Percentiles rank a stretch among this genome's conserved stretches.
These are phyloP conservation scores for Harringtonia lauricola DNA, from an alignment of 2,329 filamentous ascomycete genomes.

Conservation along the genomic window DNA sequence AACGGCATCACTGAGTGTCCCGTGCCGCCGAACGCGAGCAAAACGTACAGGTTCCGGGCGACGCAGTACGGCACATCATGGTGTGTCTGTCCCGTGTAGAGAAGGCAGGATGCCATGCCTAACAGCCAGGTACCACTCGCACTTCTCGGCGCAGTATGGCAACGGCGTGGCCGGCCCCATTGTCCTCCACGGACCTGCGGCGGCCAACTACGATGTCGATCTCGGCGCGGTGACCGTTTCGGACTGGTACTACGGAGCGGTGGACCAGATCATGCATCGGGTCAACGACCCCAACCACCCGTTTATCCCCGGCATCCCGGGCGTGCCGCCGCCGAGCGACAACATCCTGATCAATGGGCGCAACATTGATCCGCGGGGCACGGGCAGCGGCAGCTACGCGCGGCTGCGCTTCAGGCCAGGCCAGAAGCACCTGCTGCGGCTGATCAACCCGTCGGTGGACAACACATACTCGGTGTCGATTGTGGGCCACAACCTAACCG, in stretches of 20 bases:
- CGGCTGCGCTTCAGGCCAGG: constrained; percentile 26
- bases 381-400: constrained; percentile 20
- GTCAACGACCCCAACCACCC: constrained; percentile 14
- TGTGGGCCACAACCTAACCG: constrained; percentile 25
- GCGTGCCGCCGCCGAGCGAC: constrained; percentile 19
- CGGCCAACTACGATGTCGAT: constrained; percentile 40
- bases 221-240: constrained; percentile 41
- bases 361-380: constrained; percentile 19
- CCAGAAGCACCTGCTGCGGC: constrained; percentile 35
- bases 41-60: constrained; percentile 25
- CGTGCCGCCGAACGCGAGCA: constrained; percentile 22
- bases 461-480: constrained; percentile 38
- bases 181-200: constrained; percentile 36
- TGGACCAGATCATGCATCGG: constrained; percentile 25
- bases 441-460: constrained; percentile 40
- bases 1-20: constrained; percentile 31
- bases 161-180: constrained; percentile 42
- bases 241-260: constrained; percentile 43
- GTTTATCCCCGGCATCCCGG: constrained; percentile 6
- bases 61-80: constrained; percentile 25
- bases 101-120: no score
- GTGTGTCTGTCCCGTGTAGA: no score
- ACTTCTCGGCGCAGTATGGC: constrained; percentile 37
- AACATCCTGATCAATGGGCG: constrained; percentile 36
- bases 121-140: constrained; percentile 31